These are phyloP conservation scores for Prunus persica DNA, from an alignment of 306 rosid genomes.

Conservation along the genomic window DNA sequence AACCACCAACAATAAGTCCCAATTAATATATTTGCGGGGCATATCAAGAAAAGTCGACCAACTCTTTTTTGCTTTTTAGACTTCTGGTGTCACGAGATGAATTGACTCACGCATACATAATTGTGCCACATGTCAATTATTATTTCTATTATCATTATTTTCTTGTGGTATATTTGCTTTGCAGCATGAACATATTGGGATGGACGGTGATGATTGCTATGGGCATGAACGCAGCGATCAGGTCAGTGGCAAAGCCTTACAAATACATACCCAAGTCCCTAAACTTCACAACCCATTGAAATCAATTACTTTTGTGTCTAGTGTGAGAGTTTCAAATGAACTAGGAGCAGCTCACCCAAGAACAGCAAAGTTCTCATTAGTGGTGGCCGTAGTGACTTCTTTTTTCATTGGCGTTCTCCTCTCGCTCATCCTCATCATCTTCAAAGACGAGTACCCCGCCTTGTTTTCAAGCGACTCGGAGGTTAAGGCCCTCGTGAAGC, in stretches of 20 bases:
- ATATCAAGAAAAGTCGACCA: too few species aligned
- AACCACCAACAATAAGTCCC: too few species aligned
- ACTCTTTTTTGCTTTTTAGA: neutral
- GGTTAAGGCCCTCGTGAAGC: constrained; percentile 43
- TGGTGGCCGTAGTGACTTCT: constrained; percentile 63
- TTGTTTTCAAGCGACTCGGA: constrained; percentile 50
- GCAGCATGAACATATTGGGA: constrained; percentile 75
- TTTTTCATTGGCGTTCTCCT: constrained; percentile 32
- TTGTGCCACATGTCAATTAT: neutral
- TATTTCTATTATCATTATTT: neutral
- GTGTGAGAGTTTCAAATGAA: constrained; percentile 91
- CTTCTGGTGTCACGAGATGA: neutral
- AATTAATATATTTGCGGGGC: too few species aligned
- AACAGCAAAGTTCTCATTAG: constrained; percentile 67
- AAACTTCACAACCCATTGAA: neutral
- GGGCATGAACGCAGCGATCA: constrained; percentile 69
- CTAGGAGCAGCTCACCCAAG: constrained; percentile 87
- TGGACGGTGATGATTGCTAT: constrained; percentile 66
- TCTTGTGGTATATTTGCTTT: constrained; percentile 2
- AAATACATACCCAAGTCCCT: neutral
- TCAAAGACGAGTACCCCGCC: constrained; percentile 40
- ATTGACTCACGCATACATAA: too few species aligned
- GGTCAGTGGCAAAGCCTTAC: constrained; percentile 29
- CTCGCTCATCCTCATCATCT: constrained; percentile 38
- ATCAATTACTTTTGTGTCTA: constrained; percentile 18